Percentiles rank a stretch among this genome's conserved stretches.
These are phyloP conservation scores for Rubus parviflorus DNA, from an alignment of 306 rosid species.

Conservation along the genomic window DNA sequence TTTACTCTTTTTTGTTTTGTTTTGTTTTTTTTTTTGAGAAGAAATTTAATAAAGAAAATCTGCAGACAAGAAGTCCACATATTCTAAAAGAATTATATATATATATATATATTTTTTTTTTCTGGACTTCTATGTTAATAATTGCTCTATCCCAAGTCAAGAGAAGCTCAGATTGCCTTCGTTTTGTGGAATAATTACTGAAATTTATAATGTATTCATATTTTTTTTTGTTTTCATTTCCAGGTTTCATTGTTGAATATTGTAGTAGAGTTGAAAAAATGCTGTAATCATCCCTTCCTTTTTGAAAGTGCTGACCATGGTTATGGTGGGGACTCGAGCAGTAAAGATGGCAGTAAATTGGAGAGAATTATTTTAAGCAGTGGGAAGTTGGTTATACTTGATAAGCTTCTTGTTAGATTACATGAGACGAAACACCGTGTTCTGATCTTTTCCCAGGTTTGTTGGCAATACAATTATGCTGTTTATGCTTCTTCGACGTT, in stretches of 20 bases:
- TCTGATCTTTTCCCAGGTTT: conserved; percentile 95
- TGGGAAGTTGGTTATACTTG: conserved; percentile 94
- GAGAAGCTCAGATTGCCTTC: background rate
- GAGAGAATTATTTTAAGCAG: conserved; percentile 96
- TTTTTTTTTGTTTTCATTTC: conserved; percentile 14
- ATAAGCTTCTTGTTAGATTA: conserved; percentile 88
- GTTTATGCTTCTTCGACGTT: conserved; percentile 13
- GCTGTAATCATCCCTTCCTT: conserved; percentile 99
- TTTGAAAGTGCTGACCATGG: conserved; percentile 99
- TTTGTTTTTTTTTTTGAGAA: background rate
- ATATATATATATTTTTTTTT: too few relatives aligned
- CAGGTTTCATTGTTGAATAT: conserved; percentile 97
- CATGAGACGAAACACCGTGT: conserved; percentile 97
- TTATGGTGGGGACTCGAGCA: conserved; percentile 84
- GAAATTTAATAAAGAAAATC: background rate
- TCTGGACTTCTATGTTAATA: background rate
- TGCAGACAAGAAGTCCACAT: background rate
- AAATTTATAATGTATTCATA: background rate
- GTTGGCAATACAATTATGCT: conserved; percentile 28
- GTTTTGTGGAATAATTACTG: background rate
- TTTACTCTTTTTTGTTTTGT: background rate
- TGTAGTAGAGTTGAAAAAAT: conserved; percentile 98
- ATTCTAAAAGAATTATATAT: too few relatives aligned
- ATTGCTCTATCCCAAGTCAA: background rate
- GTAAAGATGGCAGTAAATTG: conserved; percentile 72